Base-by-base conservation (phyloP, 78 protist species). In the Capsaspora owczarzaki region DNA sequence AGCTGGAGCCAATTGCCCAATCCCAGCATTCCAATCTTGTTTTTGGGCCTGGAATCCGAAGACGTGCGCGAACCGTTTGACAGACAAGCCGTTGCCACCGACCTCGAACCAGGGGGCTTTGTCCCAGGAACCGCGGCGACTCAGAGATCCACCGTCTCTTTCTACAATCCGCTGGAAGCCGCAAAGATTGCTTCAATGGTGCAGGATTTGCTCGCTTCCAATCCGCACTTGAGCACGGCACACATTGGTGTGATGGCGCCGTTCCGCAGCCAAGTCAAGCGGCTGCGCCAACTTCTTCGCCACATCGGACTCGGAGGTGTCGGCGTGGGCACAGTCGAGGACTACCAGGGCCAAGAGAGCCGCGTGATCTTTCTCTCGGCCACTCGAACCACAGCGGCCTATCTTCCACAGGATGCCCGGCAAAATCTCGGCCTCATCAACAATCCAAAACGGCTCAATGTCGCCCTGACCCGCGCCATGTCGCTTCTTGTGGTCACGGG, bases 261-360 rank as follows among this genome's bases (percentile, higher is more conserved):
- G 41, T 75, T 51, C 53, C 74, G 47, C 63, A 60, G 31, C 61
- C 85, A 82, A 71, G 61, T 53, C 53, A 38, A 66, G 76, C 29
- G 31, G 4, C 3, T 79, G 33, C 79, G 81, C 35, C n/a, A 41
- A 41, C 35, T 69, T 27, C 82, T 83, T 6, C 81, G 78, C 29
- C 12, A 0, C 29, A 8, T 0, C 8, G n/a, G 19, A 0, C 61
- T 49, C 31, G 72, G 42, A 25, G 53, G 33, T 33, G 83, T 83
- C 25, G 40, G 61, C 29, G 87, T 83, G 23, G 87, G 87, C 51
- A 70, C 82, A 38, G 80, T 68, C 43, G 83, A 84, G 80, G 82
- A 68, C 78, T 78, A 46, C 49, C 83, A 84, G 56, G 87, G 87
- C 16, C 78, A 83, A 23, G 87, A 83, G 78, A 49, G 74, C 44